Evolutionary conservation across 164 flowering plant genomes (phyloP).

Genomic region (Aristolochia fimbriata): DNA sequence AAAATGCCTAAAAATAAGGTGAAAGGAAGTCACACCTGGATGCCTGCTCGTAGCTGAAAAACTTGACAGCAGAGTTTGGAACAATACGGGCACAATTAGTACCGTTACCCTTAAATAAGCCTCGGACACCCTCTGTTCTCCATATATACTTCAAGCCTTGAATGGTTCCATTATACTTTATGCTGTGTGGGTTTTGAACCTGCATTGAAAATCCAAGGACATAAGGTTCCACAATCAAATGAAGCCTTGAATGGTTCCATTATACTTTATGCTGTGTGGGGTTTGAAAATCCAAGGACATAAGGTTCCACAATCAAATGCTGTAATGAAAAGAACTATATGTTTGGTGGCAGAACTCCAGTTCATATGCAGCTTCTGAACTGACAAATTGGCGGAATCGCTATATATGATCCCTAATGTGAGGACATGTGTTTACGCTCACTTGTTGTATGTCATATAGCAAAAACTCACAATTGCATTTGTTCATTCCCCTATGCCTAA

Average conservation of each 20-base stretch:
- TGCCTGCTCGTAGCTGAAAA: conserved; percentile 96
- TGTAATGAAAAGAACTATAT: no score
- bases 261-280: conserved; percentile 82
- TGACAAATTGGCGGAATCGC: no score
- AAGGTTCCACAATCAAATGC: no score
- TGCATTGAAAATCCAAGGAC: conserved; percentile 13
- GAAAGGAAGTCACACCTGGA: conserved; percentile 43
- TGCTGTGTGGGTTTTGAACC: conserved; percentile 91
- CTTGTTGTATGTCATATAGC: no score
- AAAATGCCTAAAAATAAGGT: neutral
- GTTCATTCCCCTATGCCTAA: no score
- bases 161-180: conserved; percentile 86
- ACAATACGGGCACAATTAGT: conserved; percentile 96
- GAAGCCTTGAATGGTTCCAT: conserved; percentile 90
- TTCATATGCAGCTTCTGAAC: no score
- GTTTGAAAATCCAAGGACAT: conserved; percentile 36
- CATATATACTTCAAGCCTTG: conserved; percentile 93
- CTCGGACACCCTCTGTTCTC: conserved; percentile 88
- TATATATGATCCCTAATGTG: no score
- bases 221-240: no score
- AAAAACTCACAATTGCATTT: no score
- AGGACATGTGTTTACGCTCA: no score
- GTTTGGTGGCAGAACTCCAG: no score
- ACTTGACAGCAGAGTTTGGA: conserved; percentile 95
- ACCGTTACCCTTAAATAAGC: conserved; percentile 92